These are phyloP conservation scores for Fusarium mangiferae DNA, from an alignment of 2,329 filamentous ascomycete genomes.

Conservation along the genomic window DNA sequence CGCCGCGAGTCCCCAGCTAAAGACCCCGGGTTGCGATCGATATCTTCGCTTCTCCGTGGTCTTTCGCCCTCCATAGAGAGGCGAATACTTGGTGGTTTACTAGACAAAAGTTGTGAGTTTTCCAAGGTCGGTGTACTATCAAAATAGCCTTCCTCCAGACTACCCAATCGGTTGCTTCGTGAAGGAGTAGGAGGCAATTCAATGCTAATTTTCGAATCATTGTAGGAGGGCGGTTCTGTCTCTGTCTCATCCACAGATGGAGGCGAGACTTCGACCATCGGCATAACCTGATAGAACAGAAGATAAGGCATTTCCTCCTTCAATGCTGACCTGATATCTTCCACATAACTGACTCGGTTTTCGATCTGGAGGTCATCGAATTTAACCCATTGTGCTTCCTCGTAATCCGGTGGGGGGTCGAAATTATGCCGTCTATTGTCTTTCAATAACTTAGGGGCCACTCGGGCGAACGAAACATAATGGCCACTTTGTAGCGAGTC, in stretches of 20 bases:
- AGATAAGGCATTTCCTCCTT: slow-evolving; percentile 93
- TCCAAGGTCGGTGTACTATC: slow-evolving; percentile 41
- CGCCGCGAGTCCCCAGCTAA: slow-evolving; percentile 55
- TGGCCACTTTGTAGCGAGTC: slow-evolving; percentile 88
- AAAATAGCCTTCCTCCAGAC: slow-evolving; percentile 42
- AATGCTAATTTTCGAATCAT: slow-evolving; percentile 59
- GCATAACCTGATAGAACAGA: slow-evolving; percentile 93
- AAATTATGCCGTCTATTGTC: slow-evolving; percentile 66
- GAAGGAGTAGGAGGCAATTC: slow-evolving; percentile 46
- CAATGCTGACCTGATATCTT: slow-evolving; percentile 80
- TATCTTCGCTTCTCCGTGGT: slow-evolving; percentile 61
- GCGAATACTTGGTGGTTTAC: slow-evolving; percentile 61
- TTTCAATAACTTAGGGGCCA: slow-evolving; percentile 70
- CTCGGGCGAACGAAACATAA: slow-evolving; percentile 87
- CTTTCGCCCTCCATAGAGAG: slow-evolving; percentile 66
- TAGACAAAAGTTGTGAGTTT: slow-evolving; percentile 31
- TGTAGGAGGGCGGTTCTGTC: slow-evolving; percentile 68
- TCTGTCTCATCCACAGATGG: slow-evolving; percentile 60
- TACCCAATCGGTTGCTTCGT: slow-evolving; percentile 27
- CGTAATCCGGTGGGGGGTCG: slow-evolving; percentile 72
- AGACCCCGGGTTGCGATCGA: slow-evolving; percentile 50
- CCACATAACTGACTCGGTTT: slow-evolving; percentile 77
- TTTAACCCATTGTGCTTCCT: slow-evolving; percentile 83
- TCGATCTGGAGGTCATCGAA: slow-evolving; percentile 85
- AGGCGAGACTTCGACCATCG: slow-evolving; percentile 76